Evolutionary conservation across 2,329 filamentous ascomycete species (phyloP).

Genomic region (Cladosporium halotolerans): DNA sequence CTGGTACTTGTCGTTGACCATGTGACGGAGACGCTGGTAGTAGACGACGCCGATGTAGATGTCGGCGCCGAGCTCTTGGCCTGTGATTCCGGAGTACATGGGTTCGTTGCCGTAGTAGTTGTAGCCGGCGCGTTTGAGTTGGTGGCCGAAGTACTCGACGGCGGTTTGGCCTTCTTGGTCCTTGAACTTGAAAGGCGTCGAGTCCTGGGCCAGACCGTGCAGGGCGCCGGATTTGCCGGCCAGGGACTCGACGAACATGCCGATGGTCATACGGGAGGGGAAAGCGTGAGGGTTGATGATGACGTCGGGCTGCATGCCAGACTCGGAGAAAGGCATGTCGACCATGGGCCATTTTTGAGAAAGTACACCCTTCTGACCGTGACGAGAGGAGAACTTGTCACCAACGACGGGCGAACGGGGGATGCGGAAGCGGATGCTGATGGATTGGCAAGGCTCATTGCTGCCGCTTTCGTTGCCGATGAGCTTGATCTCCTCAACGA

Average conservation of each 20-base stretch:
- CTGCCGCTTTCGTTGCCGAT: constrained; percentile 82
- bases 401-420: constrained; percentile 88
- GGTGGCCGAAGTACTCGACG: constrained; percentile 90
- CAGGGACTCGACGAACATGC: constrained; percentile 97
- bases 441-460: constrained; percentile 73
- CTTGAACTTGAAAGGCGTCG: constrained; percentile 82
- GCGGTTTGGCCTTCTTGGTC: constrained; percentile 80
- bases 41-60: constrained; percentile 97
- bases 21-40: constrained; percentile 96
- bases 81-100: constrained; percentile 96
- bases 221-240: constrained; percentile 91
- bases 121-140: constrained; percentile 90
- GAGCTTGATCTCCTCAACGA: constrained; percentile 86
- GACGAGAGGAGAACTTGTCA: constrained; percentile 97
- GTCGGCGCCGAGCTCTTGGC: constrained; percentile 85
- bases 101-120: constrained; percentile 98
- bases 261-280: constrained; percentile 98
- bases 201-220: constrained; percentile 93
- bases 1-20: constrained; percentile 99
- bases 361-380: constrained; percentile 95
- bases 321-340: constrained; percentile 96
- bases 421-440: constrained; percentile 89
- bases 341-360: constrained; percentile 92
- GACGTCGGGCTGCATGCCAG: constrained; percentile 90
- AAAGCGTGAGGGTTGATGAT: constrained; percentile 99